Evolutionary conservation across 106 monocot species (phyloP).

Genomic region (Hemerocallis citrina): DNA sequence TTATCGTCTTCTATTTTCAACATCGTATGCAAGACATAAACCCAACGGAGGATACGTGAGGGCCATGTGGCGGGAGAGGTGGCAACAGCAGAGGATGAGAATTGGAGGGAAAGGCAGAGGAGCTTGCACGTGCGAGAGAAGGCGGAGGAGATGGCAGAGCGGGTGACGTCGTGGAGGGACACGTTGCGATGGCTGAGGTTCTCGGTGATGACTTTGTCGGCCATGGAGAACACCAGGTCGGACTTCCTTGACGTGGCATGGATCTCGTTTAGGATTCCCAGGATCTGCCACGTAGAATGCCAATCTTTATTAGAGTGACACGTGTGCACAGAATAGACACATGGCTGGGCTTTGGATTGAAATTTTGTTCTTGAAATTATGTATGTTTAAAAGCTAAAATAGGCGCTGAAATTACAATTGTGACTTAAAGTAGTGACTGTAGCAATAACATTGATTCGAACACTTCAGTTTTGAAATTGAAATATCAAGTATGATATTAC

Average conservation of each 20-base stretch:
- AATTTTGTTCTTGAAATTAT: no score
- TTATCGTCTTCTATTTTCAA: no score
- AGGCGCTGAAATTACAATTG: no score
- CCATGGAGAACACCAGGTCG: constrained; percentile 25
- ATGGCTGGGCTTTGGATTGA: no score
- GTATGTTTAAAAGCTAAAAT: no score
- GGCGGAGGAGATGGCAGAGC: constrained; percentile 19
- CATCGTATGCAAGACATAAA: no score
- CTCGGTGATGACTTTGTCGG: constrained; percentile 30
- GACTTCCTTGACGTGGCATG: constrained; percentile 40
- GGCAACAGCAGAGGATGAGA: constrained; percentile 6
- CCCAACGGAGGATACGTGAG: constrained; percentile 17
- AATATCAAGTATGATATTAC: no score
- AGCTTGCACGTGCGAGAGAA: constrained; percentile 44
- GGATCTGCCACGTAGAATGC: constrained; percentile 17
- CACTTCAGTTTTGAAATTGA: no score
- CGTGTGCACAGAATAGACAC: no score
- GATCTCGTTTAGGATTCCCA: constrained; percentile 32
- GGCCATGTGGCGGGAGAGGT: constrained; percentile 21
- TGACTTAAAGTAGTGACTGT: no score
- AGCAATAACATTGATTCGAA: no score
- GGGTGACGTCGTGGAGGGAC: constrained; percentile 30
- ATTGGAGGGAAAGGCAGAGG: constrained; percentile 29
- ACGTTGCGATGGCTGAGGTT: constrained; percentile 12
- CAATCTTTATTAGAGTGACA: no score